These are phyloP conservation scores for Colletotrichum orbiculare DNA, from an alignment of 2,329 filamentous ascomycete species.

Conservation along the genomic window DNA sequence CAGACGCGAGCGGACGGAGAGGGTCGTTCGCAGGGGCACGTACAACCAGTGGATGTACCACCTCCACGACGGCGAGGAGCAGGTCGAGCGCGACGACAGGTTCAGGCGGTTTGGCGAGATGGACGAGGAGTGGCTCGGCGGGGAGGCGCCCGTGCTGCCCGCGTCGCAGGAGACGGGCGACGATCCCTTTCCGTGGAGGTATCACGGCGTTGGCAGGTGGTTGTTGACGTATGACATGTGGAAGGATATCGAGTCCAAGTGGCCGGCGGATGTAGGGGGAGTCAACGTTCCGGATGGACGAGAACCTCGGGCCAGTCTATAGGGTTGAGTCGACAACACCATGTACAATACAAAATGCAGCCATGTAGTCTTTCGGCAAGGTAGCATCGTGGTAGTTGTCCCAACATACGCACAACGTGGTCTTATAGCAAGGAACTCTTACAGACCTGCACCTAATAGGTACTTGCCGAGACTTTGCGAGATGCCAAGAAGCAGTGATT, in stretches of 20 bases:
- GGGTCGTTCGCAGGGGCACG: constrained; percentile 69
- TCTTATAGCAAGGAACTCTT: too few relatives aligned
- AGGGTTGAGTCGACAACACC: background rate
- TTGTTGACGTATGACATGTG: constrained; percentile 53
- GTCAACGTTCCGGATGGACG: too few relatives aligned
- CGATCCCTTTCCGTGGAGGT: constrained; percentile 54
- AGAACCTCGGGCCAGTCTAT: constrained; percentile 19
- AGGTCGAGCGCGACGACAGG: constrained; percentile 60
- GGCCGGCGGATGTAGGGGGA: constrained; percentile 32
- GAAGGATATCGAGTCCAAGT: constrained; percentile 50
- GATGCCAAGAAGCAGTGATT: too few relatives aligned
- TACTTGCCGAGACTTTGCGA: too few relatives aligned
- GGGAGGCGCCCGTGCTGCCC: constrained; percentile 39
- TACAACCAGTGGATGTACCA: constrained; percentile 72
- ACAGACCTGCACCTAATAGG: too few relatives aligned
- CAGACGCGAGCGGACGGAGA: constrained; percentile 67
- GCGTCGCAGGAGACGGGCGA: constrained; percentile 48
- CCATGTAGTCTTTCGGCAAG: too few relatives aligned
- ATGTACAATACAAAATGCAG: background rate
- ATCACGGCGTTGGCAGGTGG: constrained; percentile 52
- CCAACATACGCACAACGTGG: too few relatives aligned
- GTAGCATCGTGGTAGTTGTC: too few relatives aligned
- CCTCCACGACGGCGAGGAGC: constrained; percentile 67
- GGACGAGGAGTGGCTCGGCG: constrained; percentile 45
- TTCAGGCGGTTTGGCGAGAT: constrained; percentile 45